phyloP scores from a whole-genome alignment of 148 eudicot genomes.

The Nepenthes mirabilis region DNA sequence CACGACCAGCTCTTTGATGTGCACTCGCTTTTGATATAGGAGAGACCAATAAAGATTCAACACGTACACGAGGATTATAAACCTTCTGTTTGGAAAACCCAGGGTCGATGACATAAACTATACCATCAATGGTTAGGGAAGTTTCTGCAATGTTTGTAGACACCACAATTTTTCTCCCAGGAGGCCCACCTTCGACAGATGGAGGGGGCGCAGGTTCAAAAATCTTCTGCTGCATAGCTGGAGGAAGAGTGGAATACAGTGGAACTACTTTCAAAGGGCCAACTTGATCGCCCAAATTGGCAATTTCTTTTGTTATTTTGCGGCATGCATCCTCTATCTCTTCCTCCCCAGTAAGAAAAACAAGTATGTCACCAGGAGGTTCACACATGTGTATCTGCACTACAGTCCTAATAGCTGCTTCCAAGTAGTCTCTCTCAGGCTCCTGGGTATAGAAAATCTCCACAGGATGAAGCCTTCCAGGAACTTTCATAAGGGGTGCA shows the following conservation, averaged over 20 bases:
- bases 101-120: constrained; percentile 62
- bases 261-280: constrained; percentile 53
- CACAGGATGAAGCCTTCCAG: constrained; percentile 89
- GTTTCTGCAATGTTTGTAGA: constrained; percentile 74
- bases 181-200: constrained; percentile 50
- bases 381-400: constrained; percentile 71
- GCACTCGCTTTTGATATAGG: constrained; percentile 72
- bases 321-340: constrained; percentile 68
- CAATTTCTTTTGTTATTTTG: constrained; percentile 33
- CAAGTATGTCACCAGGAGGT: constrained; percentile 69
- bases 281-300: constrained; percentile 39
- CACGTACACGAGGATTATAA: constrained; percentile 58
- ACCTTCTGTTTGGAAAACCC: constrained; percentile 65
- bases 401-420: constrained; percentile 82
- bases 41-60: constrained; percentile 59
- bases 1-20: constrained; percentile 73
- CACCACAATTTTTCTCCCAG: constrained; percentile 64
- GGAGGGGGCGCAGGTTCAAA: constrained; percentile 69
- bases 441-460: constrained; percentile 81
- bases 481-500: constrained; percentile 89
- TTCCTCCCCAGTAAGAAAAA: constrained; percentile 67
- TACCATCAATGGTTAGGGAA: constrained; percentile 67
- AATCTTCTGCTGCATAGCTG: constrained; percentile 65
- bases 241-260: constrained; percentile 61
- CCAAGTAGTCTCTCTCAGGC: constrained; percentile 81